Percentiles rank a stretch among this genome's conserved stretches.
These are phyloP conservation scores for Aspergillus indologenus DNA, from an alignment of 495 filamentous ascomycete genomes.

Conservation along the genomic window DNA sequence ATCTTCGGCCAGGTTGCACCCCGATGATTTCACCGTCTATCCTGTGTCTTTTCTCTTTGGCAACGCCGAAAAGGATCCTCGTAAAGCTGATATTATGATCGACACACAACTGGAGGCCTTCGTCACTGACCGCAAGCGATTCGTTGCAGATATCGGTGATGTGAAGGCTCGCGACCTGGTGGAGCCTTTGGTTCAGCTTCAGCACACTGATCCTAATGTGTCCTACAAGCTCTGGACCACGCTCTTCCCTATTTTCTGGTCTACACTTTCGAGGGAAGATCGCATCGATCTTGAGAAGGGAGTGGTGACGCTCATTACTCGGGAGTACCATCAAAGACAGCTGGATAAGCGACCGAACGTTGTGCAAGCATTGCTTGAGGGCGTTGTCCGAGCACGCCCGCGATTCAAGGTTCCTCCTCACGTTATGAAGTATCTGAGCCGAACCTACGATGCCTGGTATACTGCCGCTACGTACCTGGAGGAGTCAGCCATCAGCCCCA, in stretches of 20 bases:
- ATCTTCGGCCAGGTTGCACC: constrained; percentile 66
- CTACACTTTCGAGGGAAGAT: constrained; percentile 80
- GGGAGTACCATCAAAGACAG: constrained; percentile 91
- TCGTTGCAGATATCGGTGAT: constrained; percentile 76
- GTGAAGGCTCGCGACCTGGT: constrained; percentile 83
- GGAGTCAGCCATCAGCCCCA: constrained; percentile 74
- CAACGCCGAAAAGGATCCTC: constrained; percentile 62
- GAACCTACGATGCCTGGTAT: constrained; percentile 95
- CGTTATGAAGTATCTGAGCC: constrained; percentile 87
- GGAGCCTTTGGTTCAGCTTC: constrained; percentile 88
- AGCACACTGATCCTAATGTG: constrained; percentile 78
- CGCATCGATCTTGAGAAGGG: constrained; percentile 88
- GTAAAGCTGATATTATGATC: constrained; percentile 68
- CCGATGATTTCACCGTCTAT: constrained; percentile 76
- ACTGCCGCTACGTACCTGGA: constrained; percentile 81
- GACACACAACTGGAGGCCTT: constrained; percentile 81
- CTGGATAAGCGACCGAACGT: constrained; percentile 94
- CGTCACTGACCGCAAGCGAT: constrained; percentile 73
- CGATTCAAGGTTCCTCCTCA: constrained; percentile 90
- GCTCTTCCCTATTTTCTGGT: constrained; percentile 92
- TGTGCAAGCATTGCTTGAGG: constrained; percentile 83
- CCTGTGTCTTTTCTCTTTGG: constrained; percentile 65
- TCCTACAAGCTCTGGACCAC: constrained; percentile 86
- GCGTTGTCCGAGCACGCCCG: constrained; percentile 74
- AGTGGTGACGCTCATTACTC: constrained; percentile 79